Evolutionary conservation across 176 grass and related monocot species (phyloP).

Genomic region (Raddia distichophylla): DNA sequence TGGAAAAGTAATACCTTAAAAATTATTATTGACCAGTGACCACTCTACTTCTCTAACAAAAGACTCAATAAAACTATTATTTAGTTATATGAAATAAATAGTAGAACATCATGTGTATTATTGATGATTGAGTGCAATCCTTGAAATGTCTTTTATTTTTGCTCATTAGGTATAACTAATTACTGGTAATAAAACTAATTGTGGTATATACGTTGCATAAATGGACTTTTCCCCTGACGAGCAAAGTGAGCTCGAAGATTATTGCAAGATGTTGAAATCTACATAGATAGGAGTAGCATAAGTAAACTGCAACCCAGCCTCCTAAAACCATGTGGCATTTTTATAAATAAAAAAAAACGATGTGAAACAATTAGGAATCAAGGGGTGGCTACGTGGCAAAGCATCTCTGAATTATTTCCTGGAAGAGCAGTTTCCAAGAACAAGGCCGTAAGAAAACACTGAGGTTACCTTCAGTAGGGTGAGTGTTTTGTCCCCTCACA

Average conservation of each 20-base stretch:
- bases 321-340: background rate
- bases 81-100: background rate
- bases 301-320: background rate
- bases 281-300: background rate
- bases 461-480: slow-evolving; percentile 81
- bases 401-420: background rate
- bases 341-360: background rate
- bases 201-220: background rate
- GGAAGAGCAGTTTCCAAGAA: background rate
- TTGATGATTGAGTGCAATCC: background rate
- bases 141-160: background rate
- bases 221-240: background rate
- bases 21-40: background rate
- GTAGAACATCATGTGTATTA: background rate
- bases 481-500: slow-evolving; percentile 50
- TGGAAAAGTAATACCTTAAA: background rate
- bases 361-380: background rate
- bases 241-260: background rate
- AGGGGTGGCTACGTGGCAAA: background rate
- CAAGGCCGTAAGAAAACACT: background rate
- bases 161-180: background rate
- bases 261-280: background rate
- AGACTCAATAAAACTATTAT: background rate
- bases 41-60: background rate
- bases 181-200: background rate